Evolutionary conservation across 768 basidiomycete genomes (phyloP).

Genomic region (Suillus fuscotomentosus): DNA sequence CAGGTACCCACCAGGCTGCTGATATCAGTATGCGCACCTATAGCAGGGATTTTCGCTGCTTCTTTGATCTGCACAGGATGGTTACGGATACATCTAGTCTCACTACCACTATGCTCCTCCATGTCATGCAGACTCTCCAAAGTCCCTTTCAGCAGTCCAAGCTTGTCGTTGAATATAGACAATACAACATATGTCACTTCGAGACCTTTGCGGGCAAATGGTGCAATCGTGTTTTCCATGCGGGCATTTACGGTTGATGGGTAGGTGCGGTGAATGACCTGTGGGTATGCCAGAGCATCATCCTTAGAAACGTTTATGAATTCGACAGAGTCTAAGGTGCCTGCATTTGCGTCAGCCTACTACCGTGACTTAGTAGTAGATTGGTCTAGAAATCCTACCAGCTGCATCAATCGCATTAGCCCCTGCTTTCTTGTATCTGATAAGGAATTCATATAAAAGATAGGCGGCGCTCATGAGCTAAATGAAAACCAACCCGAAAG

Average conservation of each 20-base stretch:
- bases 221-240: conserved; percentile 47
- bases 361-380: not conserved
- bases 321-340: conserved; percentile 46
- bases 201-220: conserved; percentile 57
- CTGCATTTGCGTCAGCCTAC: not conserved
- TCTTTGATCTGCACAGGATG: conserved; percentile 35
- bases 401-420: conserved; percentile 60
- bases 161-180: conserved; percentile 53
- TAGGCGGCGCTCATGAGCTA: not conserved
- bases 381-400: conserved; percentile 27
- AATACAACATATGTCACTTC: conserved; percentile 54
- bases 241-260: conserved; percentile 48
- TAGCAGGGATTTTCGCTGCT: conserved; percentile 31
- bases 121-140: conserved; percentile 42
- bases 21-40: conserved; percentile 69
- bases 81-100: conserved; percentile 53
- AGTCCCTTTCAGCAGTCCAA: conserved; percentile 51
- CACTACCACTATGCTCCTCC: conserved; percentile 53
- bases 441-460: not conserved
- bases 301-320: conserved; percentile 71
- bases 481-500: conserved; percentile 32
- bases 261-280: conserved; percentile 52
- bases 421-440: conserved; percentile 60
- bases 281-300: conserved; percentile 62
- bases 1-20: conserved; percentile 52